A percentile compares a stretch with the other conserved stretches of the same genome.
Evolutionary conservation across 768 basidiomycete genomes (phyloP).

Genomic region (Collybia mongolica): DNA sequence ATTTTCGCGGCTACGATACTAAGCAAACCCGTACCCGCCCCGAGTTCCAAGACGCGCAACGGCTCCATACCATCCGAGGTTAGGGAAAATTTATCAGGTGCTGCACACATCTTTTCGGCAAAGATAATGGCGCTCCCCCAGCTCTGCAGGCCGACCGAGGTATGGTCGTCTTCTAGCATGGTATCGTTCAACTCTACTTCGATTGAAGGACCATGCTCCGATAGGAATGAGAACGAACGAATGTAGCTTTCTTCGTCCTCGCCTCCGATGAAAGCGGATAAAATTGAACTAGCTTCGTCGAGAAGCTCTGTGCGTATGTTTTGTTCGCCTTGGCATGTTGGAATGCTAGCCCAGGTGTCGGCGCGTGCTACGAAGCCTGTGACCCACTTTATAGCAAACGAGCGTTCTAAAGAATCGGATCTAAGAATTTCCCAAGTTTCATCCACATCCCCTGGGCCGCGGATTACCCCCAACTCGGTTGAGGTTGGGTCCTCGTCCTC

Average conservation of each 20-base stretch:
- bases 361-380: conserved; percentile 66
- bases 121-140: conserved; percentile 81
- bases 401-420: conserved; percentile 64
- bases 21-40: conserved; percentile 83
- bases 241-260: conserved; percentile 44
- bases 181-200: conserved; percentile 69
- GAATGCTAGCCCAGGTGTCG: conserved; percentile 44
- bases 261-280: conserved; percentile 48
- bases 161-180: conserved; percentile 63
- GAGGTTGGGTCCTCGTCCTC: conserved; percentile 40
- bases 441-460: conserved; percentile 7
- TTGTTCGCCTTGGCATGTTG: conserved; percentile 30
- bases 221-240: conserved; percentile 51
- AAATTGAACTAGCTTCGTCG: conserved; percentile 58
- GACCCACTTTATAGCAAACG: conserved; percentile 71
- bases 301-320: conserved; percentile 41
- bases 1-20: conserved; percentile 62
- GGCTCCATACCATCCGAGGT: conserved; percentile 11
- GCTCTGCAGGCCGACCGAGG: conserved; percentile 80
- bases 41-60: conserved; percentile 70
- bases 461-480: conserved; percentile 7
- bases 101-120: conserved; percentile 56
- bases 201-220: conserved; percentile 21
- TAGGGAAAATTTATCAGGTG: conserved; percentile 41
- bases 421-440: conserved; percentile 47